Percentiles rank a stretch among this genome's conserved stretches.
Evolutionary conservation across 192 early-diverging fungal genomes (phyloP).

Genomic region (Mortierella alpina): DNA sequence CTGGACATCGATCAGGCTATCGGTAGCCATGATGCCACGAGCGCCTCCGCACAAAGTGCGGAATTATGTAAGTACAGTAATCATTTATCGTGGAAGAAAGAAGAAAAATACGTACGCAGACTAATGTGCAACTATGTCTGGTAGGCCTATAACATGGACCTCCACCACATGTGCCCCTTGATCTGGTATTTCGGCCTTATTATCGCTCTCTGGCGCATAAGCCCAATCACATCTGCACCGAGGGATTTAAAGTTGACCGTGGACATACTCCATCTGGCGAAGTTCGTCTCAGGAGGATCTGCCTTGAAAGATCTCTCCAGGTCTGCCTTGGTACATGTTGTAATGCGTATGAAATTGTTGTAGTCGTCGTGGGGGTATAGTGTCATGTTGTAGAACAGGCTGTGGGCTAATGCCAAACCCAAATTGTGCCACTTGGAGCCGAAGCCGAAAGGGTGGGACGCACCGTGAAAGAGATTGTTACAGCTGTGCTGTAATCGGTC

Average conservation of each 20-base stretch:
- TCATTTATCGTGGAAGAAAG: too few relatives aligned
- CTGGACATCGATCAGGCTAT: too few relatives aligned
- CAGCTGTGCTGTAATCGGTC: constrained; percentile 34
- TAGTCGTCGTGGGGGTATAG: neutral
- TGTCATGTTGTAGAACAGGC: constrained; percentile 41
- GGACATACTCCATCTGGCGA: constrained; percentile 4
- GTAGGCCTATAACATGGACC: too few relatives aligned
- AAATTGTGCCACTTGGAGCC: constrained; percentile 25
- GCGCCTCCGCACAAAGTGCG: too few relatives aligned
- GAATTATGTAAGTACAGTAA: too few relatives aligned
- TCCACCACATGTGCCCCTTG: constrained; percentile 33
- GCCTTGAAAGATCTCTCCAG: constrained; percentile 1
- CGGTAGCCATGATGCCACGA: too few relatives aligned
- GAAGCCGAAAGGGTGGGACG: neutral
- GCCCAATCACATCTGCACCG: neutral
- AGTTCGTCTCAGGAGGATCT: constrained; percentile 13
- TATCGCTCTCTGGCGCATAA: neutral
- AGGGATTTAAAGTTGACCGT: constrained; percentile 25
- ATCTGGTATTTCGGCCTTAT: constrained; percentile 8
- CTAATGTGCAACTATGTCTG: too few relatives aligned
- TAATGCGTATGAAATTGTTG: constrained; percentile 12
- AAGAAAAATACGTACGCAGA: too few relatives aligned
- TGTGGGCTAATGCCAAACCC: constrained; percentile 18
- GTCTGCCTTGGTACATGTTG: constrained; percentile 22
- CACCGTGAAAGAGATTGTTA: constrained; percentile 19